Conservation (phyloP, 2,329 filamentous ascomycete genomes). For the Monosporascus sp. region DNA sequence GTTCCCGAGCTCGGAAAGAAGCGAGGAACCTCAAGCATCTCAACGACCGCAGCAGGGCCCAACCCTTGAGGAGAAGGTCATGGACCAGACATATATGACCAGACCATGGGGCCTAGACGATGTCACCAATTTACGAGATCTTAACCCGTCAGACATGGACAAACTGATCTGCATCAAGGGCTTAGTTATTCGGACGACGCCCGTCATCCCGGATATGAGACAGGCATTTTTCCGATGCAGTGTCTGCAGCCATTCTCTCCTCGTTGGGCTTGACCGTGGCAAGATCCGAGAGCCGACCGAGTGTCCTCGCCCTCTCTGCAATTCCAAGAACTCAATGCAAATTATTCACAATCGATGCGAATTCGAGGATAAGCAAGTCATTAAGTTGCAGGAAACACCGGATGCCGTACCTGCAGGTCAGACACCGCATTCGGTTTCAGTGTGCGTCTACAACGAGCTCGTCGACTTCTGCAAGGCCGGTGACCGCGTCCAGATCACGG, state of each 20-base stretch:
- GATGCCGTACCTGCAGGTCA: constrained; percentile 93
- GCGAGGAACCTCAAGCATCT: constrained; percentile 41
- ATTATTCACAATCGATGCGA: constrained; percentile 93
- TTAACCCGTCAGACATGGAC: constrained; percentile 95
- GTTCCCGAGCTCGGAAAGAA: constrained; percentile 73
- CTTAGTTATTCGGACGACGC: constrained; percentile 89
- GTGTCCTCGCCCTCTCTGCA: constrained; percentile 78
- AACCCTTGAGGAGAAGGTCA: constrained; percentile 74
- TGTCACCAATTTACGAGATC: constrained; percentile 83
- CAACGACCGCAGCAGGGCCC: constrained; percentile 40
- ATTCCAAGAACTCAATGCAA: constrained; percentile 91
- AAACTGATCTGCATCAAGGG: constrained; percentile 94
- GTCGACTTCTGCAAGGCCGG: constrained; percentile 98
- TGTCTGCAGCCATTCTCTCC: constrained; percentile 84
- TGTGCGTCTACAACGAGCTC: constrained; percentile 94
- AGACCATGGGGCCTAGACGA: constrained; percentile 84
- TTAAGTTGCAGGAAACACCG: constrained; percentile 96
- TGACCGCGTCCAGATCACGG: constrained; percentile 91
- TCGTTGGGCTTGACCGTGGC: constrained; percentile 88
- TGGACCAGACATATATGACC: constrained; percentile 75
- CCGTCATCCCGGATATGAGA: constrained; percentile 98
- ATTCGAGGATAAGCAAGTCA: constrained; percentile 97
- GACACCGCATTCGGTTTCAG: constrained; percentile 92
- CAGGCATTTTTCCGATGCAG: constrained; percentile 97
- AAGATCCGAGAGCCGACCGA: constrained; percentile 92